phyloP scores from a whole-genome alignment of 495 filamentous ascomycete genomes.

The Amniculicola lignicola region DNA sequence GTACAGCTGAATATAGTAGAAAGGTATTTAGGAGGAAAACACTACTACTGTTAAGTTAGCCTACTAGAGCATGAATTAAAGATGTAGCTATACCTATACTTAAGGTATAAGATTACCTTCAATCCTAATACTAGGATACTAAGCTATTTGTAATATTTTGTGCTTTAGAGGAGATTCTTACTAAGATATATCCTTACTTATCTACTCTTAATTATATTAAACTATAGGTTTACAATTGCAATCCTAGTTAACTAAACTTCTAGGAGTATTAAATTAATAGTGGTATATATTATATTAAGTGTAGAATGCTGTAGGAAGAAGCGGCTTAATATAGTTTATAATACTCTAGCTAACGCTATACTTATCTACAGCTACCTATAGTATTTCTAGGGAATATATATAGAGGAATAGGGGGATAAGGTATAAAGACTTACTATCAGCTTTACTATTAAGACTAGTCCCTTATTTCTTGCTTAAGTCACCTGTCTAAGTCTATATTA shows the following conservation, averaged over 20 bases:
- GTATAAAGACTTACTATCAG: background rate
- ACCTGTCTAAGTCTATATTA: background rate
- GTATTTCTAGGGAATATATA: background rate
- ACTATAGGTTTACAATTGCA: background rate
- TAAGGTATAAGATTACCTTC: too few relatives aligned
- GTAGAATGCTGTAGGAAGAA: background rate
- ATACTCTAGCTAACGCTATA: background rate
- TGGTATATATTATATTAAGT: background rate
- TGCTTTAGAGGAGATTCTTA: too few relatives aligned
- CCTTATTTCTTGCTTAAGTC: background rate
- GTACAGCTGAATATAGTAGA: too few relatives aligned
- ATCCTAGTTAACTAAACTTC: background rate
- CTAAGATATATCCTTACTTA: background rate
- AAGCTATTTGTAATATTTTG: too few relatives aligned
- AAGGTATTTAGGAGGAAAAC: too few relatives aligned
- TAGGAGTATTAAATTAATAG: background rate
- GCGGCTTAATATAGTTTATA: background rate
- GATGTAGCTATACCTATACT: too few relatives aligned
- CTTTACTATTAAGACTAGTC: background rate
- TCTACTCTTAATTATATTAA: background rate
- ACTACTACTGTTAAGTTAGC: too few relatives aligned
- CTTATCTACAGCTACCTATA: background rate
- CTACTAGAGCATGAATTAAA: too few relatives aligned
- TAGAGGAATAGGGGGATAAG: background rate
- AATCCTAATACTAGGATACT: too few relatives aligned